Base-by-base conservation (phyloP, 2,329 filamentous ascomycete species). In the Neonectria sp. region DNA sequence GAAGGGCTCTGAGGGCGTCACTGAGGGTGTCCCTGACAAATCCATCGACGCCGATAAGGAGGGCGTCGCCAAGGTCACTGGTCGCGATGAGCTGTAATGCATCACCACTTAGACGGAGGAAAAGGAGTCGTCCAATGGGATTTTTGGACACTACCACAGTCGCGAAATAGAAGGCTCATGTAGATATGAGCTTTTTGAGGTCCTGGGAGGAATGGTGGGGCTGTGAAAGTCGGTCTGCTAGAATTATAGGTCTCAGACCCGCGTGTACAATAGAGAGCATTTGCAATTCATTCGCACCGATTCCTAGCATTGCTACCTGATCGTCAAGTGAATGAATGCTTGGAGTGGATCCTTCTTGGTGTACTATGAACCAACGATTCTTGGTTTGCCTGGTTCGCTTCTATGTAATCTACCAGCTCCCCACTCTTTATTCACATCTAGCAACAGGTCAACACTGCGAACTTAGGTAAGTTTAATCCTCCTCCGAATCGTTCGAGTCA, bases 21-120 rank as follows among this genome's bases (percentile, higher is more conserved):
- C 76, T 2, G 74, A 75, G 61, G 80, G 79, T 9, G 73, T 72
- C 2, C 76, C 82, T 64, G 82, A 82, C 52, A 80, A 79, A 70
- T 80, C 82, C n/a, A 78, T 80, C 71, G 71, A 74, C 13, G 78
- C 82, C 68, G 80, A 79, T 48, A 77, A 78, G 58, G 76, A 78
- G 24, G 79, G 79, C 56, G 88, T 90, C 35, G 86, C 90, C 69
- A 93, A 92, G 82, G 90, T 93, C 55, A 90, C 89, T 48, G 94
- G 94, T 64, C 89, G 93, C 69, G 94, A 97, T 60, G 86, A 88
- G 82, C 80, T 95, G 81, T 95, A 87, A 82, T 37, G 27, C 15
- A 60, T 29, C 33, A 56, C 11, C 13, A 45, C 51, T 49, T 57
- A 55, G 55, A 62, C 64, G 35, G 51, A 55, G 21, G 48, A 33